phyloP scores from a whole-genome alignment of 441 rosid species.

The Theobroma grandiflorum region DNA sequence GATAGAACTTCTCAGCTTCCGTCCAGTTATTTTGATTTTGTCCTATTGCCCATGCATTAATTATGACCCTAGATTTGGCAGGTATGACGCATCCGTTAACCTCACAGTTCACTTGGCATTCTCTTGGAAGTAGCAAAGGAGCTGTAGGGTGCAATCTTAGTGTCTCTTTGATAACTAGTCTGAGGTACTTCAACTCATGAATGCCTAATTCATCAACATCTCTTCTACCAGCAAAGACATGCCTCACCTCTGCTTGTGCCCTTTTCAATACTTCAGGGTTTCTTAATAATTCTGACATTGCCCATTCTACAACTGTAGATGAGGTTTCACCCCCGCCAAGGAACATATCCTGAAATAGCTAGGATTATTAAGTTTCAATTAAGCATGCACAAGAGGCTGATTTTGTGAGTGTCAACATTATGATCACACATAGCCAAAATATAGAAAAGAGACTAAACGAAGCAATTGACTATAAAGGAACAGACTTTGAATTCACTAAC shows the following conservation, averaged over 20 bases:
- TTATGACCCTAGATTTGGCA: conserved; percentile 31
- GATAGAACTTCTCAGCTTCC: conserved; percentile 35
- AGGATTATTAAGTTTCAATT: not conserved
- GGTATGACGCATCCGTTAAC: conserved; percentile 27
- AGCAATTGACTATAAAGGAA: too few relatives aligned
- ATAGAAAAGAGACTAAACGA: too few relatives aligned
- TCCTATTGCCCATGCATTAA: conserved; percentile 33
- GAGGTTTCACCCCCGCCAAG: conserved; percentile 36
- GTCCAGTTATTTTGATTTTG: conserved; percentile 26
- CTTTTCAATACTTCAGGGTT: conserved; percentile 34
- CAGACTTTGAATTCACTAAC: conserved; percentile 15
- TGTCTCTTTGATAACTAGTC: conserved; percentile 37
- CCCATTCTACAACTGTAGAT: conserved; percentile 30
- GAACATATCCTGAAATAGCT: conserved; percentile 27
- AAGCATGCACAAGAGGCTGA: too few relatives aligned
- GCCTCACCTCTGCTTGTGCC: conserved; percentile 34
- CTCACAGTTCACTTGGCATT: conserved; percentile 28
- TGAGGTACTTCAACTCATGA: conserved; percentile 29
- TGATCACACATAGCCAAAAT: too few relatives aligned
- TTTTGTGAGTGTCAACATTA: not conserved
- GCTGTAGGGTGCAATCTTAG: conserved; percentile 21
- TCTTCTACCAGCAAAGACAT: conserved; percentile 24
- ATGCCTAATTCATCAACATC: conserved; percentile 24
- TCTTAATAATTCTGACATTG: conserved; percentile 35
- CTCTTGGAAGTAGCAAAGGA: conserved; percentile 35